Conservation (phyloP, 352 stramenopile species). For the Globisporangium splendens region DNA sequence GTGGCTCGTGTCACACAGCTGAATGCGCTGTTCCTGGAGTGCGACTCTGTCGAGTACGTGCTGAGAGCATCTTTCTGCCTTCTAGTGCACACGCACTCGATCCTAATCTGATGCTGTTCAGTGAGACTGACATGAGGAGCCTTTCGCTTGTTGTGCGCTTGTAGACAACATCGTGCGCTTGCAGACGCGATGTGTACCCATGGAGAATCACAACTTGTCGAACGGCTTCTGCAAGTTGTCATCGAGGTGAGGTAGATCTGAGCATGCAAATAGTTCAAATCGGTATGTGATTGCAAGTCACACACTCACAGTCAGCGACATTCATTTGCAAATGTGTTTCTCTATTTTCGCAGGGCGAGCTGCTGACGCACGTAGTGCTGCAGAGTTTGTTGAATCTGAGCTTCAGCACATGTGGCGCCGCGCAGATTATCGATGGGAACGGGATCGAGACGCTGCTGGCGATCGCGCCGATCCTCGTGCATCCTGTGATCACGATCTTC, state of each 20-base stretch:
- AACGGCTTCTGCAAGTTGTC: not conserved
- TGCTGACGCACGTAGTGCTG: constrained; percentile 18
- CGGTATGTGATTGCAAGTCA: not conserved
- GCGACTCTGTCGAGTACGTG: constrained; percentile 13
- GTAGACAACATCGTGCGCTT: constrained; percentile 10
- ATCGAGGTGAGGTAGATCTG: not conserved
- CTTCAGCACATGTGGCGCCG: constrained; percentile 2
- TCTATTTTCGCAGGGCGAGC: constrained; percentile 10
- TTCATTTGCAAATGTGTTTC: not conserved
- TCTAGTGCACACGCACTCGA: not conserved
- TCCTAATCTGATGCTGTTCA: no score
- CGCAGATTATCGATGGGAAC: constrained; percentile 7
- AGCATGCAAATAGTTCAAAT: not conserved
- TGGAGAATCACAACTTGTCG: not conserved
- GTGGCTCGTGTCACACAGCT: constrained; percentile 7
- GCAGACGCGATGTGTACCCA: constrained; percentile 4
- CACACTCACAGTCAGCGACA: not conserved
- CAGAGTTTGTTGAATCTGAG: constrained; percentile 18
- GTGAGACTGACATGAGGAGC: no score
- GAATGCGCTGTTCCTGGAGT: constrained; percentile 14
- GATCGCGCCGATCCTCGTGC: constrained; percentile 11
- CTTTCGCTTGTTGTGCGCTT: not conserved
- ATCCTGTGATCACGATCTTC: constrained; percentile 9
- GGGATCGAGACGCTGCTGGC: constrained; percentile 12
- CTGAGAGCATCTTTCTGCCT: no score